Evolutionary conservation across 106 monocot species (phyloP), one percentile per base, ranked within the genome.

Genomic region (Dendrobium catenatum): DNA sequence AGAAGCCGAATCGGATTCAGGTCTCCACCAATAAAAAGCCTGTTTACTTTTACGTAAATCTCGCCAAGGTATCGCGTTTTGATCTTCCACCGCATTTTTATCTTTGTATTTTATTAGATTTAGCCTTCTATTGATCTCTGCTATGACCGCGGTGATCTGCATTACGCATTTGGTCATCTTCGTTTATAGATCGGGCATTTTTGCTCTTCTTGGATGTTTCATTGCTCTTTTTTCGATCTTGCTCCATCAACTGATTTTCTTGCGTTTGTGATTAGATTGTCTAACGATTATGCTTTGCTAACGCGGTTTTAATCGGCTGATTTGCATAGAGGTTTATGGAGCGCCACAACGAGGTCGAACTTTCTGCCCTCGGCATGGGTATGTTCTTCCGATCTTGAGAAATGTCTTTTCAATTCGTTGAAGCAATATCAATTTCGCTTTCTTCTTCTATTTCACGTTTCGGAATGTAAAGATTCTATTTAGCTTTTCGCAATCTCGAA

Each of bases 361-460:
- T 94, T 67, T 94, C 91, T 46, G 91, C 91, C 20, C 81, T 94
- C 41, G 93, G 93, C 55, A 94, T 88, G 91, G 93, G 93, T 94
- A 91, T 68, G 42, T 27, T 44, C 41, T 61, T 47, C 15, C 51
- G 74, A 41, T 74, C 42, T 37, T 37, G 37, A 37, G 3, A 37
- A 2, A 37, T 37, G 6, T 37, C 37, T 37, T 37, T 37, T 37
- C 37, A 37, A 37, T 37, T 37, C 37, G 37, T 37, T 37, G 37
- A 17, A 17, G 10, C 1, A 9, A 13, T 51, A 13, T 51, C 51
- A 16, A 51, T 51, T 51, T 72, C 16, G 72, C 10, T 33, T 72
- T 33, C 16, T 72, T 72, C 8, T 3, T 72, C 72, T 11, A 26
- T 24, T 64, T 24, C 6, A 64, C 24, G 64, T 9, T 64, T n/a